Conservation (phyloP, 805 yeast genomes). For the Cyberlindnera misumaiensis region DNA sequence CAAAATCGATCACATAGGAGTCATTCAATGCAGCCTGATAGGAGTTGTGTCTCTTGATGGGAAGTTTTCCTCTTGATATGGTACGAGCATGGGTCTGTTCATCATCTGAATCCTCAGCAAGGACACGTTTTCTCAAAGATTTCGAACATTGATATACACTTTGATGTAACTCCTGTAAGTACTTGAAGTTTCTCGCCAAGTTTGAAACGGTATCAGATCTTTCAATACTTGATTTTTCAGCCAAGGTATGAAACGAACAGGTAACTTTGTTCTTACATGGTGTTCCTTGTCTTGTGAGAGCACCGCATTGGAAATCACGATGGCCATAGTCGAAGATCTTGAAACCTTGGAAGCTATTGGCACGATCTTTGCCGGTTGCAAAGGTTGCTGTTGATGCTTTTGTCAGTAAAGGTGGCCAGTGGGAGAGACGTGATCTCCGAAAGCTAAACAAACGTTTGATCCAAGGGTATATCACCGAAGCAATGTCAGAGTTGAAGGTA, state of each 20-base stretch:
- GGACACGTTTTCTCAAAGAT: constrained; percentile 3
- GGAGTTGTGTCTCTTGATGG: constrained; percentile 14
- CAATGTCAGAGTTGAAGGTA: no score
- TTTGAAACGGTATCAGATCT: constrained; percentile 9
- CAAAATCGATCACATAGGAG: neutral
- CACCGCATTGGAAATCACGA: constrained; percentile 19
- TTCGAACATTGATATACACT: constrained; percentile 1
- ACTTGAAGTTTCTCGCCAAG: constrained; percentile 25
- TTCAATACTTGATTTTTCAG: constrained; percentile 9
- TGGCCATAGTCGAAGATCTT: constrained; percentile 13
- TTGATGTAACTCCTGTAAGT: constrained; percentile 24
- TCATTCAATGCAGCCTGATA: neutral
- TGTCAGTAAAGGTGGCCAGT: neutral
- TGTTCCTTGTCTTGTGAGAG: constrained; percentile 1
- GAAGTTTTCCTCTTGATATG: neutral
- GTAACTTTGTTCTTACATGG: constrained; percentile 16
- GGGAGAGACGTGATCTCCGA: neutral
- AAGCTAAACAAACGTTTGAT: neutral
- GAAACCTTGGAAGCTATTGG: neutral
- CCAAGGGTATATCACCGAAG: no score
- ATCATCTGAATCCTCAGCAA: neutral
- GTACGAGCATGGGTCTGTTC: no score
- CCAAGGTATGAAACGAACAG: constrained; percentile 10
- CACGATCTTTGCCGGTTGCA: neutral
- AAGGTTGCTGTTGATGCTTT: neutral